A percentile compares a stretch with the other conserved stretches of the same genome.
Conservation (phyloP, 2,329 filamentous ascomycete genomes). For the Fonsecaea multimorphosa region DNA sequence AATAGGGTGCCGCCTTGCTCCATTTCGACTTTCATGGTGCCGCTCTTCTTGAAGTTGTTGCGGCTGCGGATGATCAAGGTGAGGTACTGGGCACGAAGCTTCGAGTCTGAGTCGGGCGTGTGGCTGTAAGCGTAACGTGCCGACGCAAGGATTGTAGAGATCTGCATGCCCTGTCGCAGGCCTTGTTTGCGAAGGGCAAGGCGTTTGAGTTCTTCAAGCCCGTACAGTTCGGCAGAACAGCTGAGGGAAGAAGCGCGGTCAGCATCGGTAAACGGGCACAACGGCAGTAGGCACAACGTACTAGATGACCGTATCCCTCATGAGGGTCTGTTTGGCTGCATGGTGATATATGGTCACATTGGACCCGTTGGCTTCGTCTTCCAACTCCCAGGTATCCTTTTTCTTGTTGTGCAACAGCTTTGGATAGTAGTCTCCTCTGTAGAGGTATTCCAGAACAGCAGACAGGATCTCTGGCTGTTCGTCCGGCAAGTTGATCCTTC, state of each 20-base stretch:
- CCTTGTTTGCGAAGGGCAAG: slow-evolving; percentile 88
- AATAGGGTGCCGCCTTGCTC: slow-evolving; percentile 84
- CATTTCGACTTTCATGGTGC: slow-evolving; percentile 97
- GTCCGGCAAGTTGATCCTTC: slow-evolving; percentile 78
- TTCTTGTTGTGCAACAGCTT: slow-evolving; percentile 82
- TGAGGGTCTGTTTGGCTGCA: slow-evolving; percentile 68
- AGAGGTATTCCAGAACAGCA: slow-evolving; percentile 86
- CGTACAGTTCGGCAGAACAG: slow-evolving; percentile 84
- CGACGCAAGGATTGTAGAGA: slow-evolving; percentile 81
- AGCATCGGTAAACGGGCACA: slow-evolving; percentile 7
- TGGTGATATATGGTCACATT: slow-evolving; percentile 71
- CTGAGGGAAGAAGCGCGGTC: slow-evolving; percentile 40
- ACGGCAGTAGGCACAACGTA: slow-evolving; percentile 43
- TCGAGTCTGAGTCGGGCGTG: slow-evolving; percentile 89
- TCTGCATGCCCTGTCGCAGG: slow-evolving; percentile 81
- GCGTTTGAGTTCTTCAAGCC: slow-evolving; percentile 81
- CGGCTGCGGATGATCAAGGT: slow-evolving; percentile 89
- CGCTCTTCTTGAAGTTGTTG: slow-evolving; percentile 87
- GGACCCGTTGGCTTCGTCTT: slow-evolving; percentile 60
- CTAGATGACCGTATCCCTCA: slow-evolving; percentile 91
- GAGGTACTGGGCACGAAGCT: slow-evolving; percentile 86
- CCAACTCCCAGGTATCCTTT: slow-evolving; percentile 80
- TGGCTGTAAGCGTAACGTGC: slow-evolving; percentile 89
- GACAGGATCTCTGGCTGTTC: slow-evolving; percentile 92
- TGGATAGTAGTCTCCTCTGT: slow-evolving; percentile 93